Evolutionary conservation across 2,329 filamentous ascomycete genomes (phyloP).

Genomic region (Diaporthe citrichinensis): DNA sequence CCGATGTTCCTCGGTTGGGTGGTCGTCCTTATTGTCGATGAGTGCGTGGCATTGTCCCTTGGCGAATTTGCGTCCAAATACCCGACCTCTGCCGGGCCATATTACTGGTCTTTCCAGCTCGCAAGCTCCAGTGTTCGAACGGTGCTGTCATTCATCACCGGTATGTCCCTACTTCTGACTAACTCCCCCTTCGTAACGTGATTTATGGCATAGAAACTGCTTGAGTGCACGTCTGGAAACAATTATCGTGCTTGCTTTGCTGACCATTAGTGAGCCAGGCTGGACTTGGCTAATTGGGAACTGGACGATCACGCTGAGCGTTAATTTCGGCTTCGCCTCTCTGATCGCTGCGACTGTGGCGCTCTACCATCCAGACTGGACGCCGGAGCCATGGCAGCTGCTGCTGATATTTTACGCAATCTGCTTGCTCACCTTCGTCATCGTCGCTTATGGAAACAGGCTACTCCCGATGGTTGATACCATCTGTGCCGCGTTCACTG

Average conservation of each 20-base stretch:
- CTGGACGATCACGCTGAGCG: slow-evolving; percentile 66
- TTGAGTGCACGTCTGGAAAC: rapidly evolving
- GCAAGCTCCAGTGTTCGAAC: slow-evolving; percentile 57
- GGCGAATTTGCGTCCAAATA: slow-evolving; percentile 66
- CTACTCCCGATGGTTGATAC: slow-evolving; percentile 72
- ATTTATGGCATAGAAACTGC: rapidly evolving
- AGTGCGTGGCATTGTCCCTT: slow-evolving; percentile 65
- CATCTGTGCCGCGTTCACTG: slow-evolving; percentile 68
- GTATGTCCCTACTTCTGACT: not conserved
- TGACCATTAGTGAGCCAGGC: slow-evolving; percentile 45
- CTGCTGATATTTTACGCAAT: slow-evolving; percentile 74
- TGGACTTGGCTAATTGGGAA: slow-evolving; percentile 68
- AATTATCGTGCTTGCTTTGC: rapidly evolving
- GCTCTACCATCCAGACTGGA: slow-evolving; percentile 68
- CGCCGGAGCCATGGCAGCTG: slow-evolving; percentile 68
- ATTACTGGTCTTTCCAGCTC: slow-evolving; percentile 68
- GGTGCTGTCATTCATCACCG: slow-evolving; percentile 63
- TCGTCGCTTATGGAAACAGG: slow-evolving; percentile 70
- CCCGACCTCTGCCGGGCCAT: slow-evolving; percentile 65
- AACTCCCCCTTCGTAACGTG: rapidly evolving
- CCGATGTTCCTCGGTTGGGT: slow-evolving; percentile 72
- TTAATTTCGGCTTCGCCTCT: slow-evolving; percentile 69
- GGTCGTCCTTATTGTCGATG: slow-evolving; percentile 65
- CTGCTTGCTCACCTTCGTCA: slow-evolving; percentile 66
- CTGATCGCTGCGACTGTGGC: slow-evolving; percentile 65